Evolutionary conservation across 2,329 filamentous ascomycete genomes (phyloP).

Genomic region (Alternaria ventricosa): DNA sequence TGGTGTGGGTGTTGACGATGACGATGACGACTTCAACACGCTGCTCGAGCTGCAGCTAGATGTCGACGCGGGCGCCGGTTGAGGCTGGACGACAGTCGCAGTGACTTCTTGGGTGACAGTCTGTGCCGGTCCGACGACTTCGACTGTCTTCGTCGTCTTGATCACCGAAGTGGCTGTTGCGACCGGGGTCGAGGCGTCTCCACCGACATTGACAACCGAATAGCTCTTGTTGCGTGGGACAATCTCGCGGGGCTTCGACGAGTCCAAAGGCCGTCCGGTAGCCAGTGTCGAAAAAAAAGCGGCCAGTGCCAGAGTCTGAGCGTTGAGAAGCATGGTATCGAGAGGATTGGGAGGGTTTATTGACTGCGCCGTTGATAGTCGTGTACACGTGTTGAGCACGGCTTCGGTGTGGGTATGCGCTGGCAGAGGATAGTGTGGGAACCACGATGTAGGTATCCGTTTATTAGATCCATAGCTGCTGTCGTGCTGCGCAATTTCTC

Average conservation of each 20-base stretch:
- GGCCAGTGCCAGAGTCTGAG: conserved; percentile 24
- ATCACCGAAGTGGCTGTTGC: conserved; percentile 30
- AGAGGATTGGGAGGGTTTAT: conserved; percentile 15
- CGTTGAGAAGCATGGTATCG: conserved; percentile 37
- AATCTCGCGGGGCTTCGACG: conserved; percentile 18
- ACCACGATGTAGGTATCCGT: conserved; percentile 16
- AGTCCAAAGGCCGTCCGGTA: conserved; percentile 36
- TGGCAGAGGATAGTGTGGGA: conserved; percentile 9
- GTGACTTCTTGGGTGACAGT: conserved; percentile 36
- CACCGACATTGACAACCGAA: conserved; percentile 50
- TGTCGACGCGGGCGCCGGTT: conserved; percentile 17
- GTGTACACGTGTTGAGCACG: conserved; percentile 17
- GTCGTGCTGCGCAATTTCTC: conserved; percentile 20
- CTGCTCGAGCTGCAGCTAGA: conserved; percentile 23
- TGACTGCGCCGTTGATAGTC: conserved; percentile 8
- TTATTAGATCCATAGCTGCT: conserved; percentile 27
- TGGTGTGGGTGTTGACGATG: background rate
- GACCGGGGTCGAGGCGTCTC: conserved; percentile 36
- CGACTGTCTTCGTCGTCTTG: conserved; percentile 34
- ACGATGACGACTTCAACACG: conserved; percentile 3
- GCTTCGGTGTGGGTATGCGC: conserved; percentile 13
- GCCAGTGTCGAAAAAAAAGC: conserved; percentile 30
- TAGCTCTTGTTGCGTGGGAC: conserved; percentile 43
- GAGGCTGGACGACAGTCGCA: conserved; percentile 19
- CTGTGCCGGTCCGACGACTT: conserved; percentile 29